Evolutionary conservation across 495 filamentous ascomycete genomes (phyloP).

Genomic region (Hypoxylon lienhwacheense): DNA sequence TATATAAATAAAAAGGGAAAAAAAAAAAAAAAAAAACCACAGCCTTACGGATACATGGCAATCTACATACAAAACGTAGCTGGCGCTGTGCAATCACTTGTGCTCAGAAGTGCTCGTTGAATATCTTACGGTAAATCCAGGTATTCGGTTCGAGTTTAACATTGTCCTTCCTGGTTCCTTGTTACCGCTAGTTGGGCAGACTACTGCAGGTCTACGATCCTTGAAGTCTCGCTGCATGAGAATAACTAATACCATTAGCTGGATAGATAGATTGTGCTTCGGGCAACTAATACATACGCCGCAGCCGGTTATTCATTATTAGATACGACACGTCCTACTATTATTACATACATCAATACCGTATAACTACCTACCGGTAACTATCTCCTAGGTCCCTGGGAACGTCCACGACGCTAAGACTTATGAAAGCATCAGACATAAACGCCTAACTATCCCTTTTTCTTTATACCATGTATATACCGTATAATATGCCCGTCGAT

Average conservation of each 20-base stretch:
- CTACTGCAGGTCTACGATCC: slow-evolving; percentile 16
- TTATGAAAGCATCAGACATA: neutral
- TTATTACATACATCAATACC: neutral
- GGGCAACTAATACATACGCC: neutral
- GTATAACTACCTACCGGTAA: neutral
- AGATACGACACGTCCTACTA: too few species aligned
- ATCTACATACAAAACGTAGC: too few species aligned
- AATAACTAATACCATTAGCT: slow-evolving; percentile 2
- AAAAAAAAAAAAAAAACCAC: too few species aligned
- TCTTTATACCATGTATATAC: too few species aligned
- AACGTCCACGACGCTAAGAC: too few species aligned
- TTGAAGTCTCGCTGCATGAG: slow-evolving; percentile 23
- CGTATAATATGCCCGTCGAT: neutral
- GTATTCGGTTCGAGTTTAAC: slow-evolving; percentile 29
- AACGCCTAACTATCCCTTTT: neutral
- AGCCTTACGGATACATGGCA: too few species aligned
- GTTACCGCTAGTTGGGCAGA: slow-evolving; percentile 13
- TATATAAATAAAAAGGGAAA: too few species aligned
- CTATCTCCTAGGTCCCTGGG: too few species aligned
- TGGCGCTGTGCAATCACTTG: too few species aligned
- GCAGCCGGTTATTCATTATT: too few species aligned
- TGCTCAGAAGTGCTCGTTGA: too few species aligned
- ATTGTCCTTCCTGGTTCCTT: slow-evolving; percentile 3
- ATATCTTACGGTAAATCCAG: slow-evolving; percentile 21
- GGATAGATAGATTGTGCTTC: neutral